A percentile compares a stretch with the other conserved stretches of the same genome.
phyloP scores from a whole-genome alignment of 1,284 basidiomycete species.

The Moesziomyces parantarcticus region DNA sequence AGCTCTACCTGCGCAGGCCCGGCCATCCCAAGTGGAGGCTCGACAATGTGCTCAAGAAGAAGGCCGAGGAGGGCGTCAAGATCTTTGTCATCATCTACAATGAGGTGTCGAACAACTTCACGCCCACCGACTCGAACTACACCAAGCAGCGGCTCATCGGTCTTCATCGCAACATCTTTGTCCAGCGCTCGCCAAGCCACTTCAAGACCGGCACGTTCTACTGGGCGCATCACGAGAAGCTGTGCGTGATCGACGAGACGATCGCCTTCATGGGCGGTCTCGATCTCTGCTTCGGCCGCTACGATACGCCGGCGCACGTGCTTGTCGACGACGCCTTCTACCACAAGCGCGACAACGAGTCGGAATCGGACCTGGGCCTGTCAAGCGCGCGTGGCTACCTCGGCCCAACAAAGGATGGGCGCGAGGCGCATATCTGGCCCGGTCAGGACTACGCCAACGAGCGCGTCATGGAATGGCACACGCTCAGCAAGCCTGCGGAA shows the following conservation, averaged over 20 bases:
- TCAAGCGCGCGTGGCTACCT: slow-evolving; percentile 42
- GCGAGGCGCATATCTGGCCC: slow-evolving; percentile 80
- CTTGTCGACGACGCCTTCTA: slow-evolving; percentile 80
- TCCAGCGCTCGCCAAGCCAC: slow-evolving; percentile 96
- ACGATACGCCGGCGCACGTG: slow-evolving; percentile 91
- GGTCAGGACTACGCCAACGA: slow-evolving; percentile 95
- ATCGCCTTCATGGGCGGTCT: slow-evolving; percentile 98
- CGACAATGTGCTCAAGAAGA: slow-evolving; percentile 86
- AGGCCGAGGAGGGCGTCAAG: slow-evolving; percentile 95
- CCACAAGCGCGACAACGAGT: slow-evolving; percentile 33
- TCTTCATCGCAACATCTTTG: slow-evolving; percentile 92
- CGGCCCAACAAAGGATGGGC: slow-evolving; percentile 70
- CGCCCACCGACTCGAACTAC: slow-evolving; percentile 76
- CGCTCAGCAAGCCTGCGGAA: slow-evolving; percentile 87
- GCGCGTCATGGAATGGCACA: slow-evolving; percentile 86
- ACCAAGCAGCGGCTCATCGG: slow-evolving; percentile 86
- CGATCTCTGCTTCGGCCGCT: slow-evolving; percentile 77
- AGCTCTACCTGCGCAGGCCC: slow-evolving; percentile 85
- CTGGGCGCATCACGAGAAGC: slow-evolving; percentile 94
- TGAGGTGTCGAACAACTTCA: slow-evolving; percentile 97
- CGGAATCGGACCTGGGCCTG: slow-evolving; percentile 26
- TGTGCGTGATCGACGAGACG: slow-evolving; percentile 96
- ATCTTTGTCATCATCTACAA: slow-evolving; percentile 88
- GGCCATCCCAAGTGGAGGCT: slow-evolving; percentile 86
- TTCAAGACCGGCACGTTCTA: slow-evolving; percentile 97